These are phyloP conservation scores for Sclerotinia sclerotiorum DNA, from an alignment of 2,329 filamentous ascomycete species.

Conservation along the genomic window DNA sequence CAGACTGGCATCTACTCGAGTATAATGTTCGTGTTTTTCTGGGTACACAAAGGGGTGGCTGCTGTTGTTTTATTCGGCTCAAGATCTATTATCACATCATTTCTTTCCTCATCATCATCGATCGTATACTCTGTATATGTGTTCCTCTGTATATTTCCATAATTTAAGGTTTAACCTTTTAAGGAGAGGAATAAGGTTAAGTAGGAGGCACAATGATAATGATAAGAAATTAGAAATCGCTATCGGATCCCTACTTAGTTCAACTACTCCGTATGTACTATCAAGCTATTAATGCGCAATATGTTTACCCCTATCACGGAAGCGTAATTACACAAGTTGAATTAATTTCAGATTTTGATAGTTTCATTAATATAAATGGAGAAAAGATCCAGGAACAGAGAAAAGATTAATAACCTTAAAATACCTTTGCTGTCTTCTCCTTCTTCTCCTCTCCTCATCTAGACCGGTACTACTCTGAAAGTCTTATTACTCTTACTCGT, in stretches of 20 bases:
- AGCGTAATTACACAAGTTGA: constrained; percentile 4
- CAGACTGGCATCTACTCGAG: too few relatives aligned
- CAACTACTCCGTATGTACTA: not conserved
- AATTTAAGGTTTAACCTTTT: constrained; percentile 3
- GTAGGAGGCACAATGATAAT: not conserved
- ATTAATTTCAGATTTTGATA: not conserved
- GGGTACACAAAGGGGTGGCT: not conserved
- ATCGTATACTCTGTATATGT: not conserved
- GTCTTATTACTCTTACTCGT: not conserved
- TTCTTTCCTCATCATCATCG: not conserved
- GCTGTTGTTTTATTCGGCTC: not conserved
- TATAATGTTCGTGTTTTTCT: too few relatives aligned
- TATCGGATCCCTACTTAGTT: not conserved
- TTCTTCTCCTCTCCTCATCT: not conserved
- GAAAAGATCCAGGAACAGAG: not conserved
- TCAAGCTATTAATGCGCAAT: not conserved
- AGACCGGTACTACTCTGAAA: not conserved
- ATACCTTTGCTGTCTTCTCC: too few relatives aligned
- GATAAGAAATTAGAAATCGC: not conserved
- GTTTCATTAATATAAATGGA: not conserved
- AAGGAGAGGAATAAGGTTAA: constrained; percentile 1
- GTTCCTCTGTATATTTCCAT: not conserved
- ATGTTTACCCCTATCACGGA: not conserved
- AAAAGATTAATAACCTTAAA: not conserved
- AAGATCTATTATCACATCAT: not conserved